phyloP scores from a whole-genome alignment of 106 monocot genomes.

The Acorus gramineus region DNA sequence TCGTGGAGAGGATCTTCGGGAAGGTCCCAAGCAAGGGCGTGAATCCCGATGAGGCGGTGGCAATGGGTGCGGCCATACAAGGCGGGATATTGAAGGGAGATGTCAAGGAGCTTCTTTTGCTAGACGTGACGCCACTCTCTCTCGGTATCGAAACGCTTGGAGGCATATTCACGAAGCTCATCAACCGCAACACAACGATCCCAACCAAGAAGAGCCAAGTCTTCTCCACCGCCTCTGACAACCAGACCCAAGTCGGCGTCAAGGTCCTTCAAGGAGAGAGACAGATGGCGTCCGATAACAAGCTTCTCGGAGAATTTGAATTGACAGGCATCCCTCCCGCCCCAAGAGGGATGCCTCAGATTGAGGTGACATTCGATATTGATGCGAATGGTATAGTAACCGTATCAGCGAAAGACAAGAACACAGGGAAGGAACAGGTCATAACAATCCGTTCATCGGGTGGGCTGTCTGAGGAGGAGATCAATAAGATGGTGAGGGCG shows the following conservation, averaged over 20 bases:
- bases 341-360: conserved; percentile 57
- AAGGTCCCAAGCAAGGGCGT: conserved; percentile 45
- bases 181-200: conserved; percentile 23
- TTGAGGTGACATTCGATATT: conserved; percentile 57
- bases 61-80: conserved; percentile 42
- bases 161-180: conserved; percentile 22
- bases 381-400: conserved; percentile 62
- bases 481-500: conserved; percentile 64
- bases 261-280: conserved; percentile 56
- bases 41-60: conserved; percentile 47
- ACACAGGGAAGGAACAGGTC: conserved; percentile 39
- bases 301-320: conserved; percentile 52
- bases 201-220: conserved; percentile 30
- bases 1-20: conserved; percentile 30
- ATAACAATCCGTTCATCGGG: conserved; percentile 60
- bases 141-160: conserved; percentile 26
- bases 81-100: conserved; percentile 48
- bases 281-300: conserved; percentile 55
- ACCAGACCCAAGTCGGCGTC: conserved; percentile 55
- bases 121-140: conserved; percentile 70
- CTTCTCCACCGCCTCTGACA: conserved; percentile 61
- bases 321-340: conserved; percentile 56
- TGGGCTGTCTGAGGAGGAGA: conserved; percentile 49
- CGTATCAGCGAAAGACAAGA: conserved; percentile 51
- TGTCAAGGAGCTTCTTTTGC: conserved; percentile 43